Base-by-base conservation (phyloP, 2,329 filamentous ascomycete species). In the Fusarium dimerum region DNA sequence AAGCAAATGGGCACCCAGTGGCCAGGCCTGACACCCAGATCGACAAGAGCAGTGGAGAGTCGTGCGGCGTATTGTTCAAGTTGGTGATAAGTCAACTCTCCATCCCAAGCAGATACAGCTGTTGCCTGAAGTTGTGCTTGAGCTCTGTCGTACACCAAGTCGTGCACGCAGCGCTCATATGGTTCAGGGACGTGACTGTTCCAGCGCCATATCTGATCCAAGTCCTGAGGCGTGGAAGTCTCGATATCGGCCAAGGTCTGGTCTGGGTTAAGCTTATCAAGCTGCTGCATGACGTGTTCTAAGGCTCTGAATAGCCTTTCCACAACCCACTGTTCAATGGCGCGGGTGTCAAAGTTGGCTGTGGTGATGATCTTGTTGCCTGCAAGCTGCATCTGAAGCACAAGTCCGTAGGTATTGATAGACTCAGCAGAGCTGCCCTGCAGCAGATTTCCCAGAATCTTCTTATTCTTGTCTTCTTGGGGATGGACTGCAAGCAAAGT, bases 31-130 rank as follows among this genome's bases (percentile, higher is more conserved):
- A 75, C 57, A 15, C 67, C 67, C 36, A 63, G 56, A 6, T 60
- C 54, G 18, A 66, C 49, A 1, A 79, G 65, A 47, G 70, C 61
- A 15, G 58, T 57, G 9, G 76, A 75, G 13, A 78, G 66, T 2
- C 63, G 54, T 40, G 69, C 71, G 1, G 77, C 76, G 12, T 70
- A 61, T 1, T 57, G 50, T 41, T 77, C 71, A 5, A 78, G 63
- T 39, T 78, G 67, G 38, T 62, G 49, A 50, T 77, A 78, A 10
- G 74, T 74, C 50, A 76, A 69, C 41, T 66, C 18, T 39, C 52
- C 65, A 43, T 66, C 63, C 65, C 61, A 67, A 12, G 63, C 58
- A 32, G 51, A 62, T 18, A 67, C 46, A 3, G 64, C 65, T 15
- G 48, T 44, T 9, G 57, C 57, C 26, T 45, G 16, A 9, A 60